Base-by-base conservation (phyloP, 805 yeast genomes). In the Candida corydali region DNA sequence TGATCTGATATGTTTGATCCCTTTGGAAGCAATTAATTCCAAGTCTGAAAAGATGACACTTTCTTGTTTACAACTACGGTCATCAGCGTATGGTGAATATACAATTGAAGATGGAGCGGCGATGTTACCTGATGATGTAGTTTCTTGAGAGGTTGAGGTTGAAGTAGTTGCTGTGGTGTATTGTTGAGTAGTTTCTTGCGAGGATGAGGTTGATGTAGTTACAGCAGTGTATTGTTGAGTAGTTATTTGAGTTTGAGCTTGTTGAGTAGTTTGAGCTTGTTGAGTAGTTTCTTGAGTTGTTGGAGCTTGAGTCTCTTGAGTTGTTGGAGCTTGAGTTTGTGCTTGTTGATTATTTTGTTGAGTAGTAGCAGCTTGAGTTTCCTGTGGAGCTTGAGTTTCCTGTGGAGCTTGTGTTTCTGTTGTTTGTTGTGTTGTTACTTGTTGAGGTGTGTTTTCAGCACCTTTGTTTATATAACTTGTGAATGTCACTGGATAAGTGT, bases 1-100 rank as follows among this genome's bases (percentile, higher is more conserved):
- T 36, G 86, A 57, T 66, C 97, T 78, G 37, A 89, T 63, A 36
- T 73, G 73, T 26, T 62, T 54, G 49, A 88, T 80, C 38, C 87
- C 85, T 52, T 76, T 78, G 38, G 73, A 55, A 17, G 61, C 52
- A 49, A 89, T 84, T 41, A 63, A 50, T 20, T 64, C 46, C 41
- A 89, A 66, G 58, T 89, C 96, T 16, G 63, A 43, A 32, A 57
- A 41, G 29, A 89, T 84, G 10, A 73, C 54, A 38, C 52, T 63
- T 29, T 70, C 60, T 41, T 64, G 67, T 55, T 86, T 88, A 65
- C 97, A 88, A 2, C 75, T 44, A 23, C 81, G 75, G 52, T 76
- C 80, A 52, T 76, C 59, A 39, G 73, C 70, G 65, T 86, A 89
- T 27, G 97, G 97, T 17, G 86, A 78, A 65, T 84, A 84, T 26